Percentiles rank a stretch among this genome's conserved stretches.
These are phyloP conservation scores for Neofusicoccum parvum DNA, from an alignment of 2,329 filamentous ascomycete species.

Conservation along the genomic window DNA sequence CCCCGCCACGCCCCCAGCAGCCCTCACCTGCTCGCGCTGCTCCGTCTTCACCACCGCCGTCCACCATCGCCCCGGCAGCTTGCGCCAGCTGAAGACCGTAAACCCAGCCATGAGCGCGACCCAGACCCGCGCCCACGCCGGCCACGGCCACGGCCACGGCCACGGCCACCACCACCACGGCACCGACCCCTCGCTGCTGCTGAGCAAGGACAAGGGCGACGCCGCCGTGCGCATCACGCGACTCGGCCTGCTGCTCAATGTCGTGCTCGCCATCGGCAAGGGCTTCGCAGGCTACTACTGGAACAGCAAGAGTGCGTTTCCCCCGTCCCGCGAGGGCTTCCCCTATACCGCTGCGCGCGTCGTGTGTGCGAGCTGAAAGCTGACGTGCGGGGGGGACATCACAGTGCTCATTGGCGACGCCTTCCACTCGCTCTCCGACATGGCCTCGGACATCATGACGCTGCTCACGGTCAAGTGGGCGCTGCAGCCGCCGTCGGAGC, in stretches of 20 bases:
- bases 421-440: slow-evolving; percentile 91
- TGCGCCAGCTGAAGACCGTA: slow-evolving; percentile 3
- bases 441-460: slow-evolving; percentile 93
- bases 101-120: slow-evolving; percentile 25
- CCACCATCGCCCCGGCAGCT: slow-evolving; percentile 40
- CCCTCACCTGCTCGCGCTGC: slow-evolving; percentile 20
- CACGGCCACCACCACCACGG: slow-evolving; percentile 70
- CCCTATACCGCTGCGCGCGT: background rate
- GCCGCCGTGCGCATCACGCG: slow-evolving; percentile 92
- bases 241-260: slow-evolving; percentile 84
- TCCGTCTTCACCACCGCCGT: slow-evolving; percentile 44
- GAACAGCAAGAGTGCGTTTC: slow-evolving; percentile 70
- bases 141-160: slow-evolving; percentile 59
- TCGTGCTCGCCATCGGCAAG: slow-evolving; percentile 92
- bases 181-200: slow-evolving; percentile 82
- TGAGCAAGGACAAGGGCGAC: slow-evolving; percentile 82
- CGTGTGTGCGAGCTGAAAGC: background rate
- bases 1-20: background rate
- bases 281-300: slow-evolving; percentile 91
- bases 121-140: slow-evolving; percentile 38
- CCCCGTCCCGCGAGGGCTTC: background rate
- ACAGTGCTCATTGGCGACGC: slow-evolving; percentile 84
- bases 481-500: slow-evolving; percentile 76
- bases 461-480: slow-evolving; percentile 94
- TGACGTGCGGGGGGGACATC: slow-evolving; percentile 11